Conservation (phyloP, 805 yeast genomes). For the Kregervanrija fluxuum region DNA sequence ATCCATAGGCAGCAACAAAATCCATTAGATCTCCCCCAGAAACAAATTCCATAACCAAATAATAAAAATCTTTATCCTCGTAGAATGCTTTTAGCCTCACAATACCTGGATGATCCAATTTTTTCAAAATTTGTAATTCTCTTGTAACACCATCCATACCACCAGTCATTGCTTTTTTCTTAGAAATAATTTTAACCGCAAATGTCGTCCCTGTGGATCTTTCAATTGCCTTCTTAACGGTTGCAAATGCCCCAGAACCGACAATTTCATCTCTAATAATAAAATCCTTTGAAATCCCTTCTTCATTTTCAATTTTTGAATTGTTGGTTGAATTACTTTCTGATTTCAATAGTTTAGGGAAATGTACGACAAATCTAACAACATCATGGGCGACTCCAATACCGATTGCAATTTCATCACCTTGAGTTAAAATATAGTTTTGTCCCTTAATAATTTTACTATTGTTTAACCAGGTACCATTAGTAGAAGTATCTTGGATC, state of each 20-base stretch:
- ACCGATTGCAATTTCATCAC: slow-evolving; percentile 91
- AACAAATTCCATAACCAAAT: slow-evolving; percentile 90
- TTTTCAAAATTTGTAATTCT: slow-evolving; percentile 73
- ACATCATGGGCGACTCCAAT: slow-evolving; percentile 73
- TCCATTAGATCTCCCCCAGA: slow-evolving; percentile 98
- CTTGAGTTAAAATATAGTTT: slow-evolving; percentile 78
- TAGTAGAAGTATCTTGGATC: slow-evolving; percentile 76
- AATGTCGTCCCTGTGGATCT: slow-evolving; percentile 76
- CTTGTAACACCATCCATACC: slow-evolving; percentile 77
- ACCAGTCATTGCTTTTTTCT: slow-evolving; percentile 69
- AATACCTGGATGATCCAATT: slow-evolving; percentile 77
- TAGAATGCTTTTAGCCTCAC: slow-evolving; percentile 77
- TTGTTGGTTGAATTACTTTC: neutral
- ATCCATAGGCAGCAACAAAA: slow-evolving; percentile 86
- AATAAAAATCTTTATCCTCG: slow-evolving; percentile 75
- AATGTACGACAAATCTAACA: slow-evolving; percentile 43
- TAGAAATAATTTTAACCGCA: slow-evolving; percentile 87
- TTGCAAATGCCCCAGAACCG: slow-evolving; percentile 98
- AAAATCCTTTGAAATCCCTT: slow-evolving; percentile 39
- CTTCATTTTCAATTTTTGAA: slow-evolving; percentile 5
- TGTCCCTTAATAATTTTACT: slow-evolving; percentile 65
- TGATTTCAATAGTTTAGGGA: slow-evolving; percentile 23
- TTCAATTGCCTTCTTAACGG: slow-evolving; percentile 86
- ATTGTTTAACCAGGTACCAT: slow-evolving; percentile 86
- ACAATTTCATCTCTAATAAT: slow-evolving; percentile 77